Conservation (phyloP, 306 rosid species). For the Rosa chinensis region DNA sequence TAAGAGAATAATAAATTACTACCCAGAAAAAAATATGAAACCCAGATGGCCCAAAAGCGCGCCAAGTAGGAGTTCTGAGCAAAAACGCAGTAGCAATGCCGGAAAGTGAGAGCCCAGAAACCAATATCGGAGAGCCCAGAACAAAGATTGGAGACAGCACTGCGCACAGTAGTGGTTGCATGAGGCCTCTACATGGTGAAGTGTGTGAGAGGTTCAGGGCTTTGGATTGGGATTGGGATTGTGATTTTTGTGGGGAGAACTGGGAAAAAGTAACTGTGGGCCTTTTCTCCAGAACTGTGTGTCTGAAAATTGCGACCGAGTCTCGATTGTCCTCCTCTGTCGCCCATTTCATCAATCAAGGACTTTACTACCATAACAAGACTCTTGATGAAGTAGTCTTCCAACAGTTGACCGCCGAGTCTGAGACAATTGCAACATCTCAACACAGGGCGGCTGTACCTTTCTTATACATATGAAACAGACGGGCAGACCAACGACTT, state of each 20-base stretch:
- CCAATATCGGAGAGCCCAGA: constrained; percentile 71
- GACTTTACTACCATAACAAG: too few species aligned
- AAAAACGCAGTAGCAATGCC: constrained; percentile 88
- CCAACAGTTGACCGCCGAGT: neutral
- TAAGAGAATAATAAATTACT: too few species aligned
- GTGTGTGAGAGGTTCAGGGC: constrained; percentile 21
- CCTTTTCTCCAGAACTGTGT: too few species aligned
- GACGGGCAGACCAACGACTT: too few species aligned
- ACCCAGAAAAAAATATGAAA: constrained; percentile 30
- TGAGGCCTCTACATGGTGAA: constrained; percentile 30
- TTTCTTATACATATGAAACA: neutral
- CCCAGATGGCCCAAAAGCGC: constrained; percentile 85
- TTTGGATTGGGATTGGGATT: constrained; percentile 7
- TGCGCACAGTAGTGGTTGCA: constrained; percentile 41
- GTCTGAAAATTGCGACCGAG: too few species aligned
- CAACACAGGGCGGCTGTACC: neutral
- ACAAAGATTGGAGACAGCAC: constrained; percentile 61
- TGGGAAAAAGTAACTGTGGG: neutral
- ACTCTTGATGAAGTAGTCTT: too few species aligned
- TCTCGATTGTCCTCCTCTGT: too few species aligned
- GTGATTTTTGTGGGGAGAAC: constrained; percentile 10
- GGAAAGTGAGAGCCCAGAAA: constrained; percentile 73
- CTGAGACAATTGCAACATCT: neutral
- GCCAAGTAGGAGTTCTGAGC: constrained; percentile 96
- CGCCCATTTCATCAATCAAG: too few species aligned